Conservation (phyloP, 1,284 basidiomycete species). For the Ganoderma boninense region DNA sequence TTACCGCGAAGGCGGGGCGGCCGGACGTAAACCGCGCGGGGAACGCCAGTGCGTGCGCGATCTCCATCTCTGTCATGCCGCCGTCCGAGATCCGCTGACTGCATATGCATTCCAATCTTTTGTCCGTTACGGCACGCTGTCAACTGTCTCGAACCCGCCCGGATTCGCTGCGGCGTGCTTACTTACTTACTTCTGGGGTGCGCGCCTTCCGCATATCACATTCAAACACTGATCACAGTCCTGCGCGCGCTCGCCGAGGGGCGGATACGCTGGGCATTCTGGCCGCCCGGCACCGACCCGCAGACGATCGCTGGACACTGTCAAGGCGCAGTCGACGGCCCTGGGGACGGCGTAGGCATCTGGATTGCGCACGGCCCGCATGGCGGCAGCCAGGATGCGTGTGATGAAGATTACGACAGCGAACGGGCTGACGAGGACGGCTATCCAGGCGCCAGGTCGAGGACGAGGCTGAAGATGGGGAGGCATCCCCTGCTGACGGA, state of each 20-base stretch:
- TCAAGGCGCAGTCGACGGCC: slow-evolving; percentile 10
- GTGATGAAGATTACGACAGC: slow-evolving; percentile 36
- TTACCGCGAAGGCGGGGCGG: slow-evolving; percentile 90
- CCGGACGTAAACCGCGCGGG: slow-evolving; percentile 90
- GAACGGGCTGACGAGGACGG: slow-evolving; percentile 38
- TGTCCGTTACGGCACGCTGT: neutral
- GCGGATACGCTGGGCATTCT: slow-evolving; percentile 84
- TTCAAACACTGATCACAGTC: slow-evolving; percentile 53
- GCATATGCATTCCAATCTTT: slow-evolving; percentile 1
- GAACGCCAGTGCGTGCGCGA: slow-evolving; percentile 75
- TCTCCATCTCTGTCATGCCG: slow-evolving; percentile 16
- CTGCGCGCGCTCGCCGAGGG: slow-evolving; percentile 84
- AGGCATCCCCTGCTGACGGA: neutral
- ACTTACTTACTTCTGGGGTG: neutral
- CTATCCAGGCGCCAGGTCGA: slow-evolving; percentile 36
- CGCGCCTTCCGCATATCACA: neutral
- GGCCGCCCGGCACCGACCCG: slow-evolving; percentile 65
- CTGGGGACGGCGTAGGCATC: slow-evolving; percentile 53
- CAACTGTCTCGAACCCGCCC: too few species aligned
- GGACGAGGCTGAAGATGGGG: slow-evolving; percentile 1
- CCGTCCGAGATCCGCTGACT: neutral
- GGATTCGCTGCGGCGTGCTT: neutral
- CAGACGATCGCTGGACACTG: slow-evolving; percentile 34
- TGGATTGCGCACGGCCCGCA: slow-evolving; percentile 57
- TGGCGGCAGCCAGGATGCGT: slow-evolving; percentile 38